Evolutionary conservation across 2,329 filamentous ascomycete genomes (phyloP).

Genomic region (Nannizziopsis arthrosporioides): DNA sequence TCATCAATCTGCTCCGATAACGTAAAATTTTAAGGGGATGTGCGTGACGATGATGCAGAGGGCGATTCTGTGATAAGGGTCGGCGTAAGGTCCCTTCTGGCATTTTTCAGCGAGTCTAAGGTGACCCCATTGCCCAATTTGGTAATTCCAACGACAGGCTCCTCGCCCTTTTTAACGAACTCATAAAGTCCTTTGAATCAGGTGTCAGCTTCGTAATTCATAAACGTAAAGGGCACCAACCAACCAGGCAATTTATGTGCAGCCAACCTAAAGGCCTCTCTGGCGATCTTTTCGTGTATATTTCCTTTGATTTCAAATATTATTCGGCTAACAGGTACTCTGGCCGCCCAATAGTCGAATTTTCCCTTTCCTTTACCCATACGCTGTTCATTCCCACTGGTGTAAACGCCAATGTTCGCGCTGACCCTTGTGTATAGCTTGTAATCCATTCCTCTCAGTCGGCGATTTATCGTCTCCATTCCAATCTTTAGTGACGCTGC

Average conservation of each 20-base stretch:
- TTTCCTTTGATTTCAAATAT: constrained; percentile 86
- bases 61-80: constrained; percentile 5
- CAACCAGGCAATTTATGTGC: constrained; percentile 88
- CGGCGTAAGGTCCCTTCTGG: constrained; percentile 53
- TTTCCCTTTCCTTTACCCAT: constrained; percentile 99
- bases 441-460: constrained; percentile 83
- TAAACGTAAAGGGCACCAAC: constrained; percentile 21
- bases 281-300: constrained; percentile 85
- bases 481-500: constrained; percentile 78
- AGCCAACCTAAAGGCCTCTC: constrained; percentile 85
- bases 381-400: constrained; percentile 89
- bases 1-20: neutral
- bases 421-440: constrained; percentile 81
- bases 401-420: constrained; percentile 90
- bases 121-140: constrained; percentile 74
- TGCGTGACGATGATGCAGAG: neutral
- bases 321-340: constrained; percentile 81
- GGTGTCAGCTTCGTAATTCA: constrained; percentile 1
- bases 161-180: constrained; percentile 85
- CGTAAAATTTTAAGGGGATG: constrained; percentile 1
- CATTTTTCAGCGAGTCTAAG: constrained; percentile 68
- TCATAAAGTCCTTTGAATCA: constrained; percentile 51
- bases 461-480: constrained; percentile 82
- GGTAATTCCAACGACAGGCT: constrained; percentile 81
- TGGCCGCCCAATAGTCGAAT: constrained; percentile 91